Evolutionary conservation across 495 filamentous ascomycete genomes (phyloP), one percentile per base, ranked within the genome.

Genomic region (Aspergillus bertholletiae): DNA sequence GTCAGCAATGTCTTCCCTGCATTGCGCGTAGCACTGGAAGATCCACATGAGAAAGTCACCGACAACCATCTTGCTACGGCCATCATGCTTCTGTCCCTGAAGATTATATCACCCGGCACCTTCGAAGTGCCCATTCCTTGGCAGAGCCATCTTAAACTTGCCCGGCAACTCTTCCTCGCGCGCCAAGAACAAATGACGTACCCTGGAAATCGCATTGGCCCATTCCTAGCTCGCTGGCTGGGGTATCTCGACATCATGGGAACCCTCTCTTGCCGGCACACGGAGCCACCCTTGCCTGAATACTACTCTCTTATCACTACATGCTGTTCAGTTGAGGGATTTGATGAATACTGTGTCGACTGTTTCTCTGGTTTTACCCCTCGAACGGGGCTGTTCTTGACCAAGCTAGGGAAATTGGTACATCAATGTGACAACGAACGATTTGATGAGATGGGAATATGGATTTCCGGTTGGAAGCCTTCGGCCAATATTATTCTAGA

Each of bases 221-320:
- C 85, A 41, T 94, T 96, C 65, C 80, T 95, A n/a, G 82, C 81
- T 37, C 85, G 89, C 32, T 96, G 90, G 90, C 87, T 93, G 57
- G 86, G 87, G 8, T 96, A 95, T 67, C 78, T 95, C 22, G 90
- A 96, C 62, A 83, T 93, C 6, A 74, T 95, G 39, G 90, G 89
- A 23, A 80, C 80, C 51, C 76, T 96, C 5, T 89, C 84, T 48
- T 89, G 90, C 43, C 80, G 84, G 51, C 79, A 83, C 58, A 83
- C 77, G 32, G 79, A 80, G 15, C 71, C 70, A 7, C 83, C 84
- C 12, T 69, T 87, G 22, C 63, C 72, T 60, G 57, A 73, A 44
- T 85, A 87, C 61, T 80, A 79, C 73, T 75, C 77, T 24, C 75
- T 85, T 34, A 69, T 84, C n/a, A 70, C 63, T 11, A 69, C 70